A percentile compares a stretch with the other conserved stretches of the same genome.
Conservation (phyloP, 768 basidiomycete genomes). For the Hemileccinum rubropunctum region DNA sequence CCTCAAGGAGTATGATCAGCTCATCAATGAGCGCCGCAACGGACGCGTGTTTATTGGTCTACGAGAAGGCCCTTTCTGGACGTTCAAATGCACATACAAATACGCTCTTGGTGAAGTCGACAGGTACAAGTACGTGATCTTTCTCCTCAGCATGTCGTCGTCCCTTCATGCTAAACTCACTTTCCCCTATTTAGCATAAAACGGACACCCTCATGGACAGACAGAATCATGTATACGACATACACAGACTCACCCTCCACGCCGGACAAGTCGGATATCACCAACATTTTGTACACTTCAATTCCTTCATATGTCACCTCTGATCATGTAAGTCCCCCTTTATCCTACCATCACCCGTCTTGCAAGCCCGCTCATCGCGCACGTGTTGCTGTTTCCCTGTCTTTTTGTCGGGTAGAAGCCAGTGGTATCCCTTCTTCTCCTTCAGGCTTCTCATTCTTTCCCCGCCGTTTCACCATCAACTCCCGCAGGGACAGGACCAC, state of each 20-base stretch:
- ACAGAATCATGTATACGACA: slow-evolving; percentile 85
- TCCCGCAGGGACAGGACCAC: slow-evolving; percentile 25
- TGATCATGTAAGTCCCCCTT: slow-evolving; percentile 69
- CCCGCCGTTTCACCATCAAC: slow-evolving; percentile 17
- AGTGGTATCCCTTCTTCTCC: slow-evolving; percentile 67
- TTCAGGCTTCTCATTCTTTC: slow-evolving; percentile 42
- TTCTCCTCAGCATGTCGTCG: not conserved
- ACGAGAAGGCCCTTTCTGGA: slow-evolving; percentile 83
- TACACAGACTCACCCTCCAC: slow-evolving; percentile 58
- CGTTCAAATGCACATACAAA: slow-evolving; percentile 91
- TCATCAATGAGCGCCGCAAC: slow-evolving; percentile 58
- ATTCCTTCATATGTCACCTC: slow-evolving; percentile 84
- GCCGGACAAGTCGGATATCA: slow-evolving; percentile 51
- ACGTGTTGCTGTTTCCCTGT: not conserved
- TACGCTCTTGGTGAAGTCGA: slow-evolving; percentile 79
- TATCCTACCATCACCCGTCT: not conserved
- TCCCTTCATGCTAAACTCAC: not conserved
- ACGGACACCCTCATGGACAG: slow-evolving; percentile 89
- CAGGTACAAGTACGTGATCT: slow-evolving; percentile 61
- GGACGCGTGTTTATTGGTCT: slow-evolving; percentile 70
- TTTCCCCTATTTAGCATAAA: slow-evolving; percentile 42
- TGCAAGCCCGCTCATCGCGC: not conserved
- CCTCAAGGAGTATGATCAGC: slow-evolving; percentile 72
- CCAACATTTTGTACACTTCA: slow-evolving; percentile 71
- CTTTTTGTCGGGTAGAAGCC: slow-evolving; percentile 63